Conservation (phyloP, 2,329 filamentous ascomycete genomes). For the Bimuria novae-zelandiae region DNA sequence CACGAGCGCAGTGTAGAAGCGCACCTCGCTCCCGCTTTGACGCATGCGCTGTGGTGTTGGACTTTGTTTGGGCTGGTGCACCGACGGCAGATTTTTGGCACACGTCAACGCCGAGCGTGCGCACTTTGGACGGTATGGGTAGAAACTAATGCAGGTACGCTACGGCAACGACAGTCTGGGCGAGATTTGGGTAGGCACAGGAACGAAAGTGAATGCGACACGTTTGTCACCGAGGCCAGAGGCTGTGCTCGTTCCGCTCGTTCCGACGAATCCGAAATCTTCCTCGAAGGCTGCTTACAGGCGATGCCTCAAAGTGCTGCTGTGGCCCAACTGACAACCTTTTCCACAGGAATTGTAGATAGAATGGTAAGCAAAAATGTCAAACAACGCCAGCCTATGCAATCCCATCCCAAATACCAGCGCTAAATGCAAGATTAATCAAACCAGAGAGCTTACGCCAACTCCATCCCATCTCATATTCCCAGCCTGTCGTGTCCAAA, state of each 20-base stretch:
- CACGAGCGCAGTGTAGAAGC: constrained; percentile 48
- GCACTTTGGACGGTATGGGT: not conserved
- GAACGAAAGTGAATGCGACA: not conserved
- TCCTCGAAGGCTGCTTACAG: no score
- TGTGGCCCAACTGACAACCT: no score
- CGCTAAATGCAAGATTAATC: not conserved
- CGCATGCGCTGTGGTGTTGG: constrained; percentile 38
- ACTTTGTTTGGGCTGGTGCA: constrained; percentile 18
- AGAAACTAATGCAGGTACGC: constrained; percentile 7
- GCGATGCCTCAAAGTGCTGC: no score
- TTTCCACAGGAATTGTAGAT: no score
- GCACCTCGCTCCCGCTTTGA: no score
- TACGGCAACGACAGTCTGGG: not conserved
- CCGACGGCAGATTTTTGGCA: constrained; percentile 8
- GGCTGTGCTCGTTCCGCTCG: constrained; percentile 1
- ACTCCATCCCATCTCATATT: not conserved
- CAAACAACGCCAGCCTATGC: not conserved
- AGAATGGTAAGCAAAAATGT: not conserved
- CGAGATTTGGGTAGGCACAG: no score
- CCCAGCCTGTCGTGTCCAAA: no score
- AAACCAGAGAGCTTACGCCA: not conserved
- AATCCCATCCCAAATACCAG: not conserved
- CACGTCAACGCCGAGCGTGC: constrained; percentile 20
- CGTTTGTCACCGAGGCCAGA: not conserved
- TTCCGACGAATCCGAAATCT: constrained; percentile 1